Percentiles rank a stretch among this genome's conserved stretches.
Conservation (phyloP, 371 early-diverging fungal species). For the Actinomortierella ambigua region DNA sequence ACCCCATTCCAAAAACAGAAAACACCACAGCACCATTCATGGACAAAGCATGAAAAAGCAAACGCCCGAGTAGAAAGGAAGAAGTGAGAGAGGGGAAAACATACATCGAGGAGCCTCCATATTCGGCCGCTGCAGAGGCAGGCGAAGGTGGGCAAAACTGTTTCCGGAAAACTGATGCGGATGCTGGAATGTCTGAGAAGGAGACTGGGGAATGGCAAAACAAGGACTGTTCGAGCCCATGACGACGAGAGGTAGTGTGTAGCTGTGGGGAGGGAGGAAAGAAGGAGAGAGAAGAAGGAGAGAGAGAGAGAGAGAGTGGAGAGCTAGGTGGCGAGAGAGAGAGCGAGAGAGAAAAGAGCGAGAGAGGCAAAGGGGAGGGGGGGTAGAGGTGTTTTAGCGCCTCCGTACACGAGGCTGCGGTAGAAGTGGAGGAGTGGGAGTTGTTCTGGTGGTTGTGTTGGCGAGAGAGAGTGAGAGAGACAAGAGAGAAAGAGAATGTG, state of each 20-base stretch:
- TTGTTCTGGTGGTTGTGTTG: not conserved
- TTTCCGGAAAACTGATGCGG: slow-evolving; percentile 39
- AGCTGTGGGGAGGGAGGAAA: not conserved
- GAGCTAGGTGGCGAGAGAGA: too few species aligned
- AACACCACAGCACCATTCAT: too few species aligned
- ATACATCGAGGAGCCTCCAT: slow-evolving; percentile 45
- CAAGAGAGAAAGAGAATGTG: not conserved
- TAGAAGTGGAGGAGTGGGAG: too few species aligned
- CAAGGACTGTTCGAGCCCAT: slow-evolving; percentile 44
- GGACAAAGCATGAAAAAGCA: not conserved
- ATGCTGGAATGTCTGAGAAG: slow-evolving; percentile 38
- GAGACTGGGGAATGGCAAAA: slow-evolving; percentile 38
- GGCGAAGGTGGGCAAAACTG: slow-evolving; percentile 26
- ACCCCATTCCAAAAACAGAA: too few species aligned
- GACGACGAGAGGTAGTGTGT: slow-evolving; percentile 2
- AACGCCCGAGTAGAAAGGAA: not conserved
- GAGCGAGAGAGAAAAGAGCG: too few species aligned
- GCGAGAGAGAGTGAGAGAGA: not conserved
- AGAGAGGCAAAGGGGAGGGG: too few species aligned
- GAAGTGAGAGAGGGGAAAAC: not conserved
- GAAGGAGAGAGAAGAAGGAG: not conserved
- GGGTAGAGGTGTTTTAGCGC: too few species aligned
- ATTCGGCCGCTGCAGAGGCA: slow-evolving; percentile 19
- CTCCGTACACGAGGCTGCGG: too few species aligned
- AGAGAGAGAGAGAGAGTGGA: too few species aligned